Conservation (phyloP, 441 rosid genomes). For the Melastoma candidum region DNA sequence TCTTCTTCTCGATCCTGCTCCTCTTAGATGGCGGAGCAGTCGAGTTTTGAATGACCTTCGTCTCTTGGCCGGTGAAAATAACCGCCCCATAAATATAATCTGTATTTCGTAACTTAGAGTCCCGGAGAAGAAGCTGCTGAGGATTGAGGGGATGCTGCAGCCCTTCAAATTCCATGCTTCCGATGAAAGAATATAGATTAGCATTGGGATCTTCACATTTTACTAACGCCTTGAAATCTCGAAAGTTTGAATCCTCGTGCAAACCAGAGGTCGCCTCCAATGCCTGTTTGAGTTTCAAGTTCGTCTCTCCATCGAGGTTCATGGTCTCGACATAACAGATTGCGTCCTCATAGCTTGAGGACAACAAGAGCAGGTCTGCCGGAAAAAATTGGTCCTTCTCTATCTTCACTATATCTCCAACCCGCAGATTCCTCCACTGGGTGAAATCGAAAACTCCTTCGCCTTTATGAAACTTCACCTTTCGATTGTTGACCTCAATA, state of each 20-base stretch:
- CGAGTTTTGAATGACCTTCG: constrained; percentile 64
- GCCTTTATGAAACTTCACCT: constrained; percentile 37
- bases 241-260: constrained; percentile 36
- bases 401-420: constrained; percentile 61
- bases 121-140: constrained; percentile 66
- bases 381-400: constrained; percentile 68
- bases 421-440: constrained; percentile 53
- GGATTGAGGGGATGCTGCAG: constrained; percentile 45
- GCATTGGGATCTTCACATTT: constrained; percentile 78
- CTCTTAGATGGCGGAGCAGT: constrained; percentile 66
- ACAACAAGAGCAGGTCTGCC: constrained; percentile 52
- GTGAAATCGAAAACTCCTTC: constrained; percentile 34
- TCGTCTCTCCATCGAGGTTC: constrained; percentile 78
- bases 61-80: constrained; percentile 70
- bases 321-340: constrained; percentile 68
- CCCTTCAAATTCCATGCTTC: constrained; percentile 39
- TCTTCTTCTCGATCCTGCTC: constrained; percentile 54
- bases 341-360: constrained; percentile 57
- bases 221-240: constrained; percentile 37
- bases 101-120: constrained; percentile 63
- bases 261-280: constrained; percentile 47
- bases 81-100: constrained; percentile 58
- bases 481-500: constrained; percentile 50
- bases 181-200: constrained; percentile 52
- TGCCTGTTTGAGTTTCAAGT: constrained; percentile 59